Evolutionary conservation across 768 basidiomycete species (phyloP), one percentile per base, ranked within the genome.

Genomic region (Phylloporus arenicola): DNA sequence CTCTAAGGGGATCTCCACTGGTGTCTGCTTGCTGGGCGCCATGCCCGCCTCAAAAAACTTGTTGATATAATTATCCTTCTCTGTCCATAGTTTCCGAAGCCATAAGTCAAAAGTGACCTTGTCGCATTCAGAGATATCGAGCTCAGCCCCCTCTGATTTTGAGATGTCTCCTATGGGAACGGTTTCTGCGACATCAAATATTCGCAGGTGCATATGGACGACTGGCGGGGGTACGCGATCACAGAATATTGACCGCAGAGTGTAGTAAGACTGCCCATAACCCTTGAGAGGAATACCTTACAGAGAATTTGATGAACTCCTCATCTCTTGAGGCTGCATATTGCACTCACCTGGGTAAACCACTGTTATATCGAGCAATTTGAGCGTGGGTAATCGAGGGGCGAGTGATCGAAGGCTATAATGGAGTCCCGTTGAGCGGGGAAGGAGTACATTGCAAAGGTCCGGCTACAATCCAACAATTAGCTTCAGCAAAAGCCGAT

Each of bases 231-330:
- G 77, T 4, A 91, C 70, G 3, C 87, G 78, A 54, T 84, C 76
- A 50, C 86, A 75, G 69, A 95, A 96, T 53, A 96, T 84, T 7
- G 92, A 93, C 37, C 87, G 82, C 35, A 98, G 71, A 37, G 91
- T 93, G 67, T 95, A 97, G 65, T 84, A 90, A 20, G 81, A 78
- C 68, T 96, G 93, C 0, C 92, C 92, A 60, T 88, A 93, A 27
- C 81, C 83, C 60, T 78, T 75, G 3, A 80, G 76, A 14, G 92
- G 91, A 35, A 95, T 78, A 10, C 88, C 88, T 89, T 55, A 17
- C 20, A 52, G 39, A 31, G 22, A 34, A 13, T 24, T 37, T 2
- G 9, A 41, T 62, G 35, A 52, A 38, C 19, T 14, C 6, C 25
- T 13, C 6, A n/a, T 24, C 14, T 19, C 11, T 6, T 3, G n/a